phyloP scores from a whole-genome alignment of 345 rosid genomes.

The Gossypium arboreum region DNA sequence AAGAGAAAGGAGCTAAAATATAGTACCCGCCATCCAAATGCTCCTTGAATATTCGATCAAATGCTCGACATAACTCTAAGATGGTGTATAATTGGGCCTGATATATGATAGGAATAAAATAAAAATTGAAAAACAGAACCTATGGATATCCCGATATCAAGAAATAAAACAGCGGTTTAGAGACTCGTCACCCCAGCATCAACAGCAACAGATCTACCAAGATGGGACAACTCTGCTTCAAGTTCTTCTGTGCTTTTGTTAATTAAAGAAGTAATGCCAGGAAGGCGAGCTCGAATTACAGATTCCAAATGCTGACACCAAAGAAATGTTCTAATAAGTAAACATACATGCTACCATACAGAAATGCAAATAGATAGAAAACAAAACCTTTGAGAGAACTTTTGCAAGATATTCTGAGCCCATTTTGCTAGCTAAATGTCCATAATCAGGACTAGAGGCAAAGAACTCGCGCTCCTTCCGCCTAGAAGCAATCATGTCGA shows the following conservation, averaged over 20 bases:
- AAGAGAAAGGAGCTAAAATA: not conserved
- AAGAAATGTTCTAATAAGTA: constrained; percentile 9
- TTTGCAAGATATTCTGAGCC: constrained; percentile 96
- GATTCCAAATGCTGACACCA: constrained; percentile 80
- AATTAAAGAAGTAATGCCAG: constrained; percentile 77
- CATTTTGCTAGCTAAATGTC: constrained; percentile 87
- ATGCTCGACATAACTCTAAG: constrained; percentile 80
- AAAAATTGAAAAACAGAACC: not conserved
- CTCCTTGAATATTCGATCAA: constrained; percentile 87
- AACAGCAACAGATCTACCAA: constrained; percentile 81
- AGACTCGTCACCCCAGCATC: constrained; percentile 84
- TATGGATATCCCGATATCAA: not conserved
- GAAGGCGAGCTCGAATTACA: constrained; percentile 80
- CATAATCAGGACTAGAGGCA: constrained; percentile 90
- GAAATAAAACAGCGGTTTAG: not conserved
- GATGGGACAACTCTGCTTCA: constrained; percentile 79
- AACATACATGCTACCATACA: not conserved
- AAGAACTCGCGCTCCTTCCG: constrained; percentile 83
- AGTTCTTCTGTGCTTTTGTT: constrained; percentile 89
- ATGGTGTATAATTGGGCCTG: constrained; percentile 84
- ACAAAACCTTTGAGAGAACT: constrained; percentile 80
- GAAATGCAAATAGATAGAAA: not conserved
- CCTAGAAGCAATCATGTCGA: constrained; percentile 87
- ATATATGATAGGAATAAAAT: constrained; percentile 13
- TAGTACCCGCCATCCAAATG: constrained; percentile 92